Conservation (phyloP, 2,329 filamentous ascomycete species). For the Botrytis fabae region DNA sequence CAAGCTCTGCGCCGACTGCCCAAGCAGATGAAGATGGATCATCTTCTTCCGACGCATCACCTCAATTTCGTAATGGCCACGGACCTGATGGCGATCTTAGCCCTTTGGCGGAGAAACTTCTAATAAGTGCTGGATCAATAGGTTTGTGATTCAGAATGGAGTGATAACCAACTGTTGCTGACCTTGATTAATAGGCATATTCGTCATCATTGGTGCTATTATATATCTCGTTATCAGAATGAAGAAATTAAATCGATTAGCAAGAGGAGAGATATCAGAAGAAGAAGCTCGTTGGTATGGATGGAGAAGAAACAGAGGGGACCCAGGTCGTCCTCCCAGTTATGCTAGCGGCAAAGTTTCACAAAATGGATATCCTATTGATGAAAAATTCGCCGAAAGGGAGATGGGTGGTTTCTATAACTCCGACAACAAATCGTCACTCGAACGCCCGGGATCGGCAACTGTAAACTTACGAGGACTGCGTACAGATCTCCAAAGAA, state of each 20-base stretch:
- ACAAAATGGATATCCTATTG: slow-evolving; percentile 12
- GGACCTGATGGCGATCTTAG: slow-evolving; percentile 27
- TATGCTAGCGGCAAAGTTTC: slow-evolving; percentile 16
- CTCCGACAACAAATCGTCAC: slow-evolving; percentile 2
- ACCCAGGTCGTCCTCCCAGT: slow-evolving; percentile 22
- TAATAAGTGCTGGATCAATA: slow-evolving; percentile 38
- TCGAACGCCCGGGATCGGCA: slow-evolving; percentile 13
- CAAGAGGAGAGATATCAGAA: slow-evolving; percentile 32
- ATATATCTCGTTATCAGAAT: slow-evolving; percentile 36
- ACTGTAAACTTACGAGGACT: slow-evolving; percentile 6
- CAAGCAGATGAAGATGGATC: slow-evolving; percentile 12
- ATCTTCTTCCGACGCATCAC: neutral
- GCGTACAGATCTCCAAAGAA: slow-evolving; percentile 20
- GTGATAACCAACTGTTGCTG: neutral
- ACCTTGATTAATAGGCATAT: slow-evolving; percentile 31
- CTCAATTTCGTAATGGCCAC: neutral
- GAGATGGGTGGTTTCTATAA: slow-evolving; percentile 15
- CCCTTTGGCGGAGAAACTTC: slow-evolving; percentile 33
- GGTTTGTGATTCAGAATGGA: slow-evolving; percentile 27
- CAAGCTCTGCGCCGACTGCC: slow-evolving; percentile 9
- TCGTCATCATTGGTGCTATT: slow-evolving; percentile 35
- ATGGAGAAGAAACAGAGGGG: slow-evolving; percentile 30
- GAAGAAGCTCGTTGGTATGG: slow-evolving; percentile 33
- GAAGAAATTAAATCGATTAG: slow-evolving; percentile 31
- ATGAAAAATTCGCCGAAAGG: slow-evolving; percentile 14